phyloP scores from a whole-genome alignment of 139 green algal species.

The Chlorella sorokiniana region DNA sequence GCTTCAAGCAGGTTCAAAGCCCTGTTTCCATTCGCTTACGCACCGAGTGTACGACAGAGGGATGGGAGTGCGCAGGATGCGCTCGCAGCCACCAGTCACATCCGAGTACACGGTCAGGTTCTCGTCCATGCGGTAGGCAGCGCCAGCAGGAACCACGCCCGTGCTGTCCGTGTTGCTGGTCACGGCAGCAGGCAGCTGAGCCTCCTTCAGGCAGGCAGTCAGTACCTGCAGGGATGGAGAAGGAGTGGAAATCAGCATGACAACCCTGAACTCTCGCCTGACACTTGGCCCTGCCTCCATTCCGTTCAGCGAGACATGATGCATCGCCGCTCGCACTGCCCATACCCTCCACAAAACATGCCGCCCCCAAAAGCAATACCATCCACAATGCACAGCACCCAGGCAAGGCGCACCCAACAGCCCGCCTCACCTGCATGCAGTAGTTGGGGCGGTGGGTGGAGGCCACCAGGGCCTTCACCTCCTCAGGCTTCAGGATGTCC shows the following conservation, averaged over 20 bases:
- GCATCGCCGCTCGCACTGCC: background rate
- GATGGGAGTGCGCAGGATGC: slow-evolving; percentile 81
- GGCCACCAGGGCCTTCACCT: slow-evolving; percentile 38
- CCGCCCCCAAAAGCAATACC: too few relatives aligned
- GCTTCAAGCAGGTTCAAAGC: background rate
- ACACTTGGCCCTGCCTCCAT: background rate
- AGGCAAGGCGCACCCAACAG: too few relatives aligned
- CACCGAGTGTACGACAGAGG: slow-evolving; percentile 54
- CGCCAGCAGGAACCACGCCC: slow-evolving; percentile 1
- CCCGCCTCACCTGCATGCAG: slow-evolving; percentile 23
- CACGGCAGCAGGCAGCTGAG: slow-evolving; percentile 13
- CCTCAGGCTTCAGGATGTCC: slow-evolving; percentile 31
- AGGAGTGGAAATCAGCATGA: background rate
- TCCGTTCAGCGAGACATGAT: background rate
- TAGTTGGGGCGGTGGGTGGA: slow-evolving; percentile 47
- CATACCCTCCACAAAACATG: background rate
- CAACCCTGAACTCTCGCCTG: background rate
- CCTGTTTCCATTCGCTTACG: background rate
- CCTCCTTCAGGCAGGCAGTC: slow-evolving; percentile 14
- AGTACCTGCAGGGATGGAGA: slow-evolving; percentile 3
- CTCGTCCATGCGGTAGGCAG: slow-evolving; percentile 50
- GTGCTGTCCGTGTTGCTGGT: slow-evolving; percentile 18
- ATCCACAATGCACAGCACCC: background rate
- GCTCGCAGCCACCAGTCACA: slow-evolving; percentile 68
- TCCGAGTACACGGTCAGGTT: slow-evolving; percentile 75